These are phyloP conservation scores for Pseudogymnoascus sp. DNA, from an alignment of 2,329 filamentous ascomycete genomes.

Conservation along the genomic window DNA sequence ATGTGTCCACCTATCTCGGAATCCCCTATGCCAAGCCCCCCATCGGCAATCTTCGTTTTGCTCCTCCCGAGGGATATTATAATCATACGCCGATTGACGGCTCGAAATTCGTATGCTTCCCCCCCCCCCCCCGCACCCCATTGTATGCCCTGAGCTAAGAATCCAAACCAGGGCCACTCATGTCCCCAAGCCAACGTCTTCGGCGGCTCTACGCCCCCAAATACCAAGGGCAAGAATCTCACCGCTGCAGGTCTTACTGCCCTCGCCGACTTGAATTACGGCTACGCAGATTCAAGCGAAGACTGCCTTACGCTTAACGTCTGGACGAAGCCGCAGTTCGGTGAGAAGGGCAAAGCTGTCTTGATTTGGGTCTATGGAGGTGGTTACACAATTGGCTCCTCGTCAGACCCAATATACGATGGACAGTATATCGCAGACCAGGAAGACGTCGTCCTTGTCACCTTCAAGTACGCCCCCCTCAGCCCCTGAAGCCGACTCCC, in stretches of 20 bases:
- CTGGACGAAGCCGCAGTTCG: conserved; percentile 15
- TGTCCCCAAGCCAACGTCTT: neutral
- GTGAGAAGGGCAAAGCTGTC: conserved; percentile 30
- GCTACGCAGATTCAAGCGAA: conserved; percentile 13
- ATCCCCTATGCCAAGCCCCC: conserved; percentile 34
- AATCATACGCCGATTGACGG: conserved; percentile 18
- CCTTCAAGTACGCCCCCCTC: conserved; percentile 36
- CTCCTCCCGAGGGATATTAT: conserved; percentile 22
- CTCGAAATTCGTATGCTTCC: conserved; percentile 20
- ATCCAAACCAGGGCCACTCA: neutral
- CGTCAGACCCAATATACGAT: conserved; percentile 32
- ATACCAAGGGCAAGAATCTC: conserved; percentile 15
- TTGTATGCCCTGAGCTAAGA: neutral
- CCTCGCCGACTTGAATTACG: conserved; percentile 9
- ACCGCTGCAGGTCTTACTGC: conserved; percentile 16
- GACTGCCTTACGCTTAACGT: conserved; percentile 24
- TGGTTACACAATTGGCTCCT: conserved; percentile 32
- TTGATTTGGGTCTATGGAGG: conserved; percentile 39
- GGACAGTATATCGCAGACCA: conserved; percentile 36
- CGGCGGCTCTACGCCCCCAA: neutral
- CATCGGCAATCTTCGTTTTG: conserved; percentile 32
- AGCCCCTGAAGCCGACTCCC: conserved; percentile 16
- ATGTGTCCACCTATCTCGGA: conserved; percentile 30
- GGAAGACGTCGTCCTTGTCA: conserved; percentile 38
- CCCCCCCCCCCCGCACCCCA: too few relatives aligned